Base-by-base conservation (phyloP, 2,329 filamentous ascomycete genomes). In the Amylocarpus encephaloides region DNA sequence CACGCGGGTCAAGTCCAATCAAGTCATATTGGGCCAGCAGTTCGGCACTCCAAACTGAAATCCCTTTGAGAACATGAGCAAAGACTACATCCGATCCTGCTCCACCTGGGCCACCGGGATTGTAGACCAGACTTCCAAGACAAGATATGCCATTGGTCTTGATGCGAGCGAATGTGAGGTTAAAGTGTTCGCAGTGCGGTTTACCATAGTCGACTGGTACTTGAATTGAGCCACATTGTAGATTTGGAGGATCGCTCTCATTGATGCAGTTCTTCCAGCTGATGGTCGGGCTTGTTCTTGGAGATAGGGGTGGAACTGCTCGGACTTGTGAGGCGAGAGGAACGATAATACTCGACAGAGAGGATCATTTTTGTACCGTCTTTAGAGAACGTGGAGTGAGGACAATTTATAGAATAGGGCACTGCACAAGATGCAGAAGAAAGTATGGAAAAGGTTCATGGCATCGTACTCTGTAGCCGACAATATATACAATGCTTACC, bases 1-100 rank as follows among this genome's bases (percentile, higher is more conserved):
- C 72, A 2, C 72, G 66, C 0, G 71, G 71, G 51, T 74, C 71
- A 1, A 71, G 59, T 2, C 68, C 71, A 41, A 74, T 67, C 16
- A 73, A 59, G 55, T 74, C 71, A 59, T 41, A 41, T 10, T 41
- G 39, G 10, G 39, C 19, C 6, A 41, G 39, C 7, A 41, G 39
- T 41, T 41, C 39, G 19, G 19, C 2, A 41, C 3, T 41, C 39
- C 39, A 41, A 11, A 41, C 10, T 29, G 15, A 19, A 12, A 41
- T 18, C 11, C 29, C 29, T n/a, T n/a, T 26, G 19, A 41, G 71
- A 73, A 43, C 40, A 5, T 26, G 15, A 2, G 48, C 54, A 6
- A 63, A 55, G 15, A 68, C 53, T 1, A 59, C 35, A 4, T 47
- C 48, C 5, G 64, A 56, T 18, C 65, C 67, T n/a, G 60, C 56